phyloP scores from a whole-genome alignment of 2,329 filamentous ascomycete species.

The Coniochaeta sp. region DNA sequence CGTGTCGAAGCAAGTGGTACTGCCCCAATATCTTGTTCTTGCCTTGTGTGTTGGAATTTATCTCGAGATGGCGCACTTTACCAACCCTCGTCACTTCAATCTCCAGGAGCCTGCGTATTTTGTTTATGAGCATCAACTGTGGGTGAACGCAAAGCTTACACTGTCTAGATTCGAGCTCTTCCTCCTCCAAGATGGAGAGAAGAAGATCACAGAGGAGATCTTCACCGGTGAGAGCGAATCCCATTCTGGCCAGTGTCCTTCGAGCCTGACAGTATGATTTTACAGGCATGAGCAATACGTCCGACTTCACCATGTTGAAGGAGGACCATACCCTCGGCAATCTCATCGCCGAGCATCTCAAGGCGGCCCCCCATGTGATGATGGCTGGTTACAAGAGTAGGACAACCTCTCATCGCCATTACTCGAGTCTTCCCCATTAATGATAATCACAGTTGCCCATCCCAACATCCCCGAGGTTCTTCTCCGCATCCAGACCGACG shows the following conservation, averaged over 20 bases:
- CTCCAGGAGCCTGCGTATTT: conserved; percentile 1
- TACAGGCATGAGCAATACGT: conserved; percentile 74
- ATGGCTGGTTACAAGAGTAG: conserved; percentile 89
- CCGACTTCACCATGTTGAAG: conserved; percentile 91
- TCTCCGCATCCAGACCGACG: conserved; percentile 87
- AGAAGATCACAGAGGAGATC: conserved; percentile 82
- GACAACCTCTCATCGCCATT: conserved; percentile 15
- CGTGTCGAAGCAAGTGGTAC: background rate
- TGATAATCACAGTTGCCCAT: conserved; percentile 39
- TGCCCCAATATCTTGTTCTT: background rate
- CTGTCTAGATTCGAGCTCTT: conserved; percentile 80
- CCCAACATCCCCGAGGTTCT: conserved; percentile 54
- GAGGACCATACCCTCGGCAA: conserved; percentile 96
- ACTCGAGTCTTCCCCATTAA: background rate
- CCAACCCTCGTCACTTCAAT: conserved; percentile 1
- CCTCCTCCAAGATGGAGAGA: conserved; percentile 78
- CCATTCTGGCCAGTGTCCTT: background rate
- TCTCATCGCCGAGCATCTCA: conserved; percentile 76
- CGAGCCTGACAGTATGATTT: conserved; percentile 1
- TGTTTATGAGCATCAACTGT: background rate
- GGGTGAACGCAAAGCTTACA: conserved; percentile 9
- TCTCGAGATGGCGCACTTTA: background rate
- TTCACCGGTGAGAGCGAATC: conserved; percentile 66
- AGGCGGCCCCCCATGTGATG: conserved; percentile 73
- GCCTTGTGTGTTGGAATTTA: background rate